These are phyloP conservation scores for Cudoniella acicularis DNA, from an alignment of 495 filamentous ascomycete genomes.

Conservation along the genomic window DNA sequence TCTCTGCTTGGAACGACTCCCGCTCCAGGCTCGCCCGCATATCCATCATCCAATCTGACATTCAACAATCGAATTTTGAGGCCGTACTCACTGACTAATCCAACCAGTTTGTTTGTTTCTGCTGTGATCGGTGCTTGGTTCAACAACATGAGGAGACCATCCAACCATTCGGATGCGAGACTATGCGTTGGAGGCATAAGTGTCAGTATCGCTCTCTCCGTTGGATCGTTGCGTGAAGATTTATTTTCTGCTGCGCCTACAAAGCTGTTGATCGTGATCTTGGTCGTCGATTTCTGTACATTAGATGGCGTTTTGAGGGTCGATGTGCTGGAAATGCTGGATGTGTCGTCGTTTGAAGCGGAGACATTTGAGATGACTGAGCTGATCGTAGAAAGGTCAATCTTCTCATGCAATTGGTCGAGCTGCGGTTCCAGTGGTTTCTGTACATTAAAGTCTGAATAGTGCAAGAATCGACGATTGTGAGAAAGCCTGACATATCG, in stretches of 20 bases:
- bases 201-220: slow-evolving; percentile 62
- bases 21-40: slow-evolving; percentile 21
- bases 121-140: slow-evolving; percentile 95
- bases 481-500: slow-evolving; percentile 86
- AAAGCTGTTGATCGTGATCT: slow-evolving; percentile 88
- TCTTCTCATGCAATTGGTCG: slow-evolving; percentile 72
- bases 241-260: slow-evolving; percentile 31
- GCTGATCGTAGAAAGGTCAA: slow-evolving; percentile 85
- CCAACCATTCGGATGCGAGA: slow-evolving; percentile 92
- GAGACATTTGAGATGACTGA: slow-evolving; percentile 93
- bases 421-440: slow-evolving; percentile 63
- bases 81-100: slow-evolving; percentile 82
- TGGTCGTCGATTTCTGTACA: slow-evolving; percentile 57
- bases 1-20: slow-evolving; percentile 57
- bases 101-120: slow-evolving; percentile 85
- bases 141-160: slow-evolving; percentile 91
- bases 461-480: slow-evolving; percentile 88
- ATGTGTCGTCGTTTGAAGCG: slow-evolving; percentile 31
- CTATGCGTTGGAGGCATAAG: slow-evolving; percentile 80
- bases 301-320: slow-evolving; percentile 44
- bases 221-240: slow-evolving; percentile 4
- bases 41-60: slow-evolving; percentile 62
- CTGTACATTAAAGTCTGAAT: slow-evolving; percentile 75
- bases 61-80: slow-evolving; percentile 92
- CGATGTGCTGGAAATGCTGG: slow-evolving; percentile 38